A percentile compares a stretch with the other conserved stretches of the same genome.
Evolutionary conservation across 768 basidiomycete genomes (phyloP).

Genomic region (Aureoboletus auriporus): DNA sequence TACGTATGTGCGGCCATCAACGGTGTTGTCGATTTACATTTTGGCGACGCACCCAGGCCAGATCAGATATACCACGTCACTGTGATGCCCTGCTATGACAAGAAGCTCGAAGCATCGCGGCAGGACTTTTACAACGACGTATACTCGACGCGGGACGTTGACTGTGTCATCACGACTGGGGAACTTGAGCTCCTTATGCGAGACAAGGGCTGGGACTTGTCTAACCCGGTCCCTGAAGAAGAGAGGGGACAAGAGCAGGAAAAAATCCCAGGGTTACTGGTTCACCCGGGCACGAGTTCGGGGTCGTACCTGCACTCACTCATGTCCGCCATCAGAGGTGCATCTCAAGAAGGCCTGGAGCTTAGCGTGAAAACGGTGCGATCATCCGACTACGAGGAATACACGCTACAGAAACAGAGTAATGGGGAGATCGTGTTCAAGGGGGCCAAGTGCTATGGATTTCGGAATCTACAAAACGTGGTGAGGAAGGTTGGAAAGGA

Average conservation of each 20-base stretch:
- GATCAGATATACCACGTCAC: slow-evolving; percentile 91
- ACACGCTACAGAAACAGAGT: slow-evolving; percentile 43
- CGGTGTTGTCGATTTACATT: slow-evolving; percentile 2
- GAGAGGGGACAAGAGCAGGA: slow-evolving; percentile 16
- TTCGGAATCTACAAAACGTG: slow-evolving; percentile 94
- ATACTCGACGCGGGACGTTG: slow-evolving; percentile 87
- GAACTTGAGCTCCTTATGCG: slow-evolving; percentile 84
- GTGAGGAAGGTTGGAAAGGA: slow-evolving; percentile 91
- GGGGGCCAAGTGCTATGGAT: slow-evolving; percentile 95
- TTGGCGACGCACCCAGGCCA: slow-evolving; percentile 45
- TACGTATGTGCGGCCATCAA: slow-evolving; percentile 36
- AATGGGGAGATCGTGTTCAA: slow-evolving; percentile 73
- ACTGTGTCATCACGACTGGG: slow-evolving; percentile 96
- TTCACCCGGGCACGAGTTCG: slow-evolving; percentile 82
- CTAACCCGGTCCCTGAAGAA: slow-evolving; percentile 52
- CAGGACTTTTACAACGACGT: slow-evolving; percentile 85
- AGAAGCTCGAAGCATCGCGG: slow-evolving; percentile 96
- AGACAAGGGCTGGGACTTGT: slow-evolving; percentile 79
- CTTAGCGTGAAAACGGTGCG: slow-evolving; percentile 59
- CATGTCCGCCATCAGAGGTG: slow-evolving; percentile 48
- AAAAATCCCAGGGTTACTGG: slow-evolving; percentile 66
- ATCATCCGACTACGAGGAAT: slow-evolving; percentile 76
- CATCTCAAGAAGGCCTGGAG: slow-evolving; percentile 42
- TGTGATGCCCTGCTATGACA: slow-evolving; percentile 99
- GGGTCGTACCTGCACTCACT: slow-evolving; percentile 89